Base-by-base conservation (phyloP, 176 grass and related monocot genomes). In the Bothriochloa decipiens region DNA sequence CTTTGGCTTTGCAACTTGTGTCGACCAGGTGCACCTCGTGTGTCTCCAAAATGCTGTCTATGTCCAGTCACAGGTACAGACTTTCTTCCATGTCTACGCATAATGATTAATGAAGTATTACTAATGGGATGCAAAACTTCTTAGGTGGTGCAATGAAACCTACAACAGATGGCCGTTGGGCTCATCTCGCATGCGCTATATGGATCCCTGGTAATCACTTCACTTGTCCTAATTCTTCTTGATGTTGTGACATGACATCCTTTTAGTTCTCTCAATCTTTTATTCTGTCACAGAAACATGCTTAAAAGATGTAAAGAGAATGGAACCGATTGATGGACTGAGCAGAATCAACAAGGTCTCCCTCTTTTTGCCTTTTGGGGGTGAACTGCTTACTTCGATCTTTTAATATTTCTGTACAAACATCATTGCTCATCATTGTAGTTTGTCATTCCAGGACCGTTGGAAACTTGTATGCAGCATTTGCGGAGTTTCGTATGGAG, bases 381-480 rank as follows among this genome's bases (percentile, higher is more conserved):
- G 77, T 61, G 35, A 60, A 23, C 65, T 84, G 80, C 11, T 11
- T 66, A 65, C 87, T 80, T 40, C 81, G 29, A 65, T 41, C 23
- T 58, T 62, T 58, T 20, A 69, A 14, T 28, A n/a, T 77, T 66
- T 81, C 36, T 85, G 43, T 68, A 60, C 63, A 84, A 69, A 74
- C 7, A 64, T 86, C 72, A 83, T 66, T 23, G 37, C 18, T 60
- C 14, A 72, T 60, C 35, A 22, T 53, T 89, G 52, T 78, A 60
- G 68, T 25, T 85, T 68, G 45, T 60, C 72, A 89, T 50, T 83
- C 18, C 86, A 98, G 96, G 91, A 92, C 79, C 93, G 96, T 15
- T 99, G 96, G 96, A 99, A 99, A 89, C 96, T 99, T 76, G 43
- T 99, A 64, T 99, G 96, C 86, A 99, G 96, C 87, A 99, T 99